Conservation (phyloP, 129 eudicot species). For the Flaveria robusta region DNA sequence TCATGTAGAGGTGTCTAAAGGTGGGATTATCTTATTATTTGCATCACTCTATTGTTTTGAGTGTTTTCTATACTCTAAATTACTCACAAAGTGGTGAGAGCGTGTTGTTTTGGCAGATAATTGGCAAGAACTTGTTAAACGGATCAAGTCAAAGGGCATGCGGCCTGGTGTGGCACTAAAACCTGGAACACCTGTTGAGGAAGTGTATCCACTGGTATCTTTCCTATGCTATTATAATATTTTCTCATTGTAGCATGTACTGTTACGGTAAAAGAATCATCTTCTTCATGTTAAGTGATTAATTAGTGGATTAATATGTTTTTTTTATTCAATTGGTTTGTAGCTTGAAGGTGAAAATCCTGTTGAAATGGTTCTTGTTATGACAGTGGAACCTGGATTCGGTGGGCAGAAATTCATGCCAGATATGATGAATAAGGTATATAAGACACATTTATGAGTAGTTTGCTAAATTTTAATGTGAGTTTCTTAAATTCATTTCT, state of each 20-base stretch:
- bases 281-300: not conserved
- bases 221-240: not conserved
- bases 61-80: not conserved
- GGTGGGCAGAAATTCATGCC: slow-evolving; percentile 98
- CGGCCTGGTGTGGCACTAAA: slow-evolving; percentile 85
- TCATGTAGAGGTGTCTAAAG: slow-evolving; percentile 90
- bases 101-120: slow-evolving; percentile 51
- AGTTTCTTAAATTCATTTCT: not conserved
- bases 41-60: not conserved
- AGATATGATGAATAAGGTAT: slow-evolving; percentile 93
- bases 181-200: slow-evolving; percentile 91
- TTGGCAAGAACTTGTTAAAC: slow-evolving; percentile 77
- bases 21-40: slow-evolving; percentile 39
- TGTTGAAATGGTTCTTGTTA: slow-evolving; percentile 94
- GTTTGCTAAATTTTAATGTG: not conserved
- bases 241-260: not conserved
- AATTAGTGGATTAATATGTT: not conserved
- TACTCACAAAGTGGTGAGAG: not conserved
- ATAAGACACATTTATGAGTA: not conserved
- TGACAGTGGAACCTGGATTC: slow-evolving; percentile 98
- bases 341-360: slow-evolving; percentile 75
- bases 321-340: slow-evolving; percentile 15
- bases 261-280: not conserved
- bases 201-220: slow-evolving; percentile 86
- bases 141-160: slow-evolving; percentile 81